Evolutionary conservation across 352 stramenopile species (phyloP).

Genomic region (Globisporangium emineosum): DNA sequence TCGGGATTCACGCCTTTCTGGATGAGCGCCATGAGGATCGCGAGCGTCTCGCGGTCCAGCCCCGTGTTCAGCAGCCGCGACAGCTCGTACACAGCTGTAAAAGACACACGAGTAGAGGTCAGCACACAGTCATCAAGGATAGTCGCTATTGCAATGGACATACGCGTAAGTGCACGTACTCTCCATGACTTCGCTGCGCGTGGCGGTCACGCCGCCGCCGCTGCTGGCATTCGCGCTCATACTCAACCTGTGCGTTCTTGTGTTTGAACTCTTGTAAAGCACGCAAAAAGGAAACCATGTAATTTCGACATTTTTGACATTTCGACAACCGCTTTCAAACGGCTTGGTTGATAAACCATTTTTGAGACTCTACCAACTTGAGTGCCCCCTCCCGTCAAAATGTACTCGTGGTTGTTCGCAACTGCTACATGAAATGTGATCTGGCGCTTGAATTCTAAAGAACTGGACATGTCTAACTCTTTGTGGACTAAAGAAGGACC

Average conservation of each 20-base stretch:
- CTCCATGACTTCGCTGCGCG: slow-evolving; percentile 53
- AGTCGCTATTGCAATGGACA: background rate
- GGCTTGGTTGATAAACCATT: no score
- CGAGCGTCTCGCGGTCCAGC: slow-evolving; percentile 85
- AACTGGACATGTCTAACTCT: no score
- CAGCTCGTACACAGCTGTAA: slow-evolving; percentile 86
- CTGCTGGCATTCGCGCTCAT: slow-evolving; percentile 23
- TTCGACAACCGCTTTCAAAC: no score
- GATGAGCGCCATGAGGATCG: slow-evolving; percentile 84
- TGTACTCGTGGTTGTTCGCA: no score
- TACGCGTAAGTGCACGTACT: slow-evolving; percentile 26
- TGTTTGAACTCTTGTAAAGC: background rate
- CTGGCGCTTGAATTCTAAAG: no score
- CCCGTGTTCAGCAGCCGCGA: slow-evolving; percentile 89
- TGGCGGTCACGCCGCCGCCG: slow-evolving; percentile 36
- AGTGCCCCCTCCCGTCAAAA: no score
- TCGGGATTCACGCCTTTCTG: slow-evolving; percentile 91
- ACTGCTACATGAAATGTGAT: no score
- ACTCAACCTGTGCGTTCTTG: background rate
- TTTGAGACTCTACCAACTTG: no score
- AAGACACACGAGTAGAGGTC: background rate
- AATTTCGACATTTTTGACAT: no score
- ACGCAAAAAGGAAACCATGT: no score
- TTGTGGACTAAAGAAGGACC: no score
- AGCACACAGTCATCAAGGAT: background rate